Evolutionary conservation across 2,329 filamentous ascomycete species (phyloP).

Genomic region (Talaromyces sp.): DNA sequence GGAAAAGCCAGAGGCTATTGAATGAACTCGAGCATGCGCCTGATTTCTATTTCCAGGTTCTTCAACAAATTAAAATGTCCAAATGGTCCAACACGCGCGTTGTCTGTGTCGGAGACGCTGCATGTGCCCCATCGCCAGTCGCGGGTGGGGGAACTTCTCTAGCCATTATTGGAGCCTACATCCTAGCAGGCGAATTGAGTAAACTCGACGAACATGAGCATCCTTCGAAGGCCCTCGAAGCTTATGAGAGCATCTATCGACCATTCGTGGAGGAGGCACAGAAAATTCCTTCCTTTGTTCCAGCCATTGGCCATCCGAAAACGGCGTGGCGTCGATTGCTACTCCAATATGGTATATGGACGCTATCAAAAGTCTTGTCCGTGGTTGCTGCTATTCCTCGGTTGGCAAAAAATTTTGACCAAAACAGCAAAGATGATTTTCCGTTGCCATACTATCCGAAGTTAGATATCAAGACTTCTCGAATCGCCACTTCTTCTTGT

Average conservation of each 20-base stretch:
- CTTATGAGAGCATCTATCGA: neutral
- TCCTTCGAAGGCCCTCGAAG: neutral
- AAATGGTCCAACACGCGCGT: slow-evolving; percentile 46
- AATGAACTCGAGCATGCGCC: slow-evolving; percentile 19
- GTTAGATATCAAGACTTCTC: neutral
- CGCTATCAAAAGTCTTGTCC: neutral
- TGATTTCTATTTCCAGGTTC: slow-evolving; percentile 46
- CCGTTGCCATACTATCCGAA: neutral
- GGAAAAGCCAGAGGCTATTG: slow-evolving; percentile 45
- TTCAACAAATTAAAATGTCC: slow-evolving; percentile 43
- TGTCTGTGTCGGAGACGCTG: slow-evolving; percentile 53
- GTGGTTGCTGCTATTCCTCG: neutral
- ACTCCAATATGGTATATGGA: neutral
- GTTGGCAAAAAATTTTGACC: neutral
- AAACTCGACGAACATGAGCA: neutral
- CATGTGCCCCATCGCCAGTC: slow-evolving; percentile 44
- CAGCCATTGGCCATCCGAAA: neutral
- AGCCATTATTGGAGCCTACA: slow-evolving; percentile 40
- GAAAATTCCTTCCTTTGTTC: neutral
- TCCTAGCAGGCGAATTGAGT: slow-evolving; percentile 26
- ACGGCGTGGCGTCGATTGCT: neutral
- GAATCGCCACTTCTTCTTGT: neutral
- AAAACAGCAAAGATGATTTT: neutral
- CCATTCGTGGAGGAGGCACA: neutral
- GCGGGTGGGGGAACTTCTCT: slow-evolving; percentile 51